These are phyloP conservation scores for Phyllosticta capitalensis DNA, from an alignment of 2,329 filamentous ascomycete genomes.

Conservation along the genomic window DNA sequence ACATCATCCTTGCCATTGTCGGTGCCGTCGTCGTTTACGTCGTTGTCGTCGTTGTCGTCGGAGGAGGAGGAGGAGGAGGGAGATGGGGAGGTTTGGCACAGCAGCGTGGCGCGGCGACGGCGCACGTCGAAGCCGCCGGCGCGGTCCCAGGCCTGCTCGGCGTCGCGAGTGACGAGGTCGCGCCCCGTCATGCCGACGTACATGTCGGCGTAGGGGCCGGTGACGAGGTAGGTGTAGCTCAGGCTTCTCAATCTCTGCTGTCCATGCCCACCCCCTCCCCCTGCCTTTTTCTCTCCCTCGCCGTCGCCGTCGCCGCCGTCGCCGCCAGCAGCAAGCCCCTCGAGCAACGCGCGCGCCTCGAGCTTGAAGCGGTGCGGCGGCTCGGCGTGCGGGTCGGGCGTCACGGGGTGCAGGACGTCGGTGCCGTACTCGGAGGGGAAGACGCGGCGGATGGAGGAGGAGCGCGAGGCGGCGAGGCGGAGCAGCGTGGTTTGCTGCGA, in stretches of 20 bases:
- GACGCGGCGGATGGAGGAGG: slow-evolving; percentile 48
- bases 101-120: slow-evolving; percentile 48
- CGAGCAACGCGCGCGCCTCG: slow-evolving; percentile 51
- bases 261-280: background rate
- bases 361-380: slow-evolving; percentile 62
- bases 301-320: background rate
- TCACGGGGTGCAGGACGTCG: slow-evolving; percentile 49
- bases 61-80: no score
- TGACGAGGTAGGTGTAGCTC: slow-evolving; percentile 58
- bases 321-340: slow-evolving; percentile 20
- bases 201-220: slow-evolving; percentile 59
- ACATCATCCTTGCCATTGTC: background rate
- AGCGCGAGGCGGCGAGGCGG: slow-evolving; percentile 43
- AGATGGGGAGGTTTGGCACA: no score
- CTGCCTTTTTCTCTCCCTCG: background rate
- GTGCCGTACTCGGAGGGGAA: slow-evolving; percentile 60
- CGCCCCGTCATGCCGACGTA: slow-evolving; percentile 51
- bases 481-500: slow-evolving; percentile 54
- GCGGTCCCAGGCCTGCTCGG: slow-evolving; percentile 28
- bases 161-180: slow-evolving; percentile 55
- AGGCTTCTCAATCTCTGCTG: slow-evolving; percentile 32
- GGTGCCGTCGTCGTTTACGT: background rate
- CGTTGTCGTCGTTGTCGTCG: background rate
- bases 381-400: slow-evolving; percentile 49
- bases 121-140: slow-evolving; percentile 51